Evolutionary conservation across 2,329 filamentous ascomycete species (phyloP).

Genomic region (Aspergillus pseudoterreus): DNA sequence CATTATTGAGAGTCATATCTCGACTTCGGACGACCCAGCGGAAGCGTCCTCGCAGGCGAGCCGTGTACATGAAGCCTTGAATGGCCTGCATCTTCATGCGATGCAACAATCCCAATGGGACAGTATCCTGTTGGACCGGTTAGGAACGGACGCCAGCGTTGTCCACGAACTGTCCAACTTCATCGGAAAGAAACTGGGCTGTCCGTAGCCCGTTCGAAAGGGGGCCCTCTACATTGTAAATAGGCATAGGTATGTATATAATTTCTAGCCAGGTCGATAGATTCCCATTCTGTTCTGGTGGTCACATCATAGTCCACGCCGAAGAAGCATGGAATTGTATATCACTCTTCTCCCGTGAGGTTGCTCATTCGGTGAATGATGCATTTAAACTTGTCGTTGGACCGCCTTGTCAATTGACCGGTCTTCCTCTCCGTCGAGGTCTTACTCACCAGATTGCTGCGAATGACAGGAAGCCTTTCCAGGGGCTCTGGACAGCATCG

Average conservation of each 20-base stretch:
- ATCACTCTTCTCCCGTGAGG: no score
- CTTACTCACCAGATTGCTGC: no score
- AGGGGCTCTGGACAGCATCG: no score
- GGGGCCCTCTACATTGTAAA: not conserved
- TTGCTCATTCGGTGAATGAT: no score
- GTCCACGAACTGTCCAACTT: constrained; percentile 24
- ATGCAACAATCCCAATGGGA: constrained; percentile 34
- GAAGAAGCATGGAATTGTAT: no score
- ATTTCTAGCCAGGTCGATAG: no score
- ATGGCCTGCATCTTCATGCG: constrained; percentile 48
- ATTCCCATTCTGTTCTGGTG: no score
- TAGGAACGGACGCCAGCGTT: constrained; percentile 11
- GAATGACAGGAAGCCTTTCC: no score
- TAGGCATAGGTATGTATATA: not conserved
- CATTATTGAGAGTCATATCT: constrained; percentile 39
- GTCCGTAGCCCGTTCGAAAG: not conserved
- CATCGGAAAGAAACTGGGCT: constrained; percentile 25
- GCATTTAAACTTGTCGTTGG: no score
- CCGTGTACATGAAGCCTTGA: constrained; percentile 28
- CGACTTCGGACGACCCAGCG: constrained; percentile 30
- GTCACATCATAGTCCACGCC: no score
- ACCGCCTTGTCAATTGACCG: no score
- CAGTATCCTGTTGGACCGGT: constrained; percentile 18
- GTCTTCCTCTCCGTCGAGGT: no score
- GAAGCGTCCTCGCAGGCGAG: constrained; percentile 31